These are phyloP conservation scores for Schwanniomyces occidentalis DNA, from an alignment of 805 yeast genomes.

Conservation along the genomic window DNA sequence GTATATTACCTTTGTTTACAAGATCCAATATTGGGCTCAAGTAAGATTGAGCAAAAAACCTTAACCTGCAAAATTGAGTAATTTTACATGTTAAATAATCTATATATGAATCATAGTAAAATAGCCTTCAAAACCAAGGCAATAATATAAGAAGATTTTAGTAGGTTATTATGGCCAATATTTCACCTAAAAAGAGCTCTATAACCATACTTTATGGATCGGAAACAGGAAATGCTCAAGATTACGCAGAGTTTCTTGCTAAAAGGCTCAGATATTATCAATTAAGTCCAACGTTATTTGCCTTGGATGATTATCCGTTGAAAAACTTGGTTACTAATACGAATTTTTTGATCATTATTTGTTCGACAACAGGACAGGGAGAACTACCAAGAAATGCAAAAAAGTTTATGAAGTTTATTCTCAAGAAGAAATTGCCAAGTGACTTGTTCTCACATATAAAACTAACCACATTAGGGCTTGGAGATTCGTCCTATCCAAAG, in stretches of 20 bases:
- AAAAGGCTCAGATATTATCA: conserved; percentile 55
- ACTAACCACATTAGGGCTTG: conserved; percentile 82
- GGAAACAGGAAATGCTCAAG: conserved; percentile 91
- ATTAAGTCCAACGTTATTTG: conserved; percentile 46
- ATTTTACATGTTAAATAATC: no score
- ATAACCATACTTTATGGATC: conserved; percentile 81
- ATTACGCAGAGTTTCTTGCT: conserved; percentile 68
- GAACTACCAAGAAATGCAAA: conserved; percentile 79
- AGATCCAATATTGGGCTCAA: no score
- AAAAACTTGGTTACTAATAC: conserved; percentile 51
- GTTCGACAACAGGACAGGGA: conserved; percentile 96
- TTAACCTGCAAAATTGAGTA: no score
- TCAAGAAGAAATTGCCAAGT: conserved; percentile 60
- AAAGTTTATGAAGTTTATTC: conserved; percentile 72
- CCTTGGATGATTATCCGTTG: conserved; percentile 63
- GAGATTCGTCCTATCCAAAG: conserved; percentile 88
- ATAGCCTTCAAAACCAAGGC: no score
- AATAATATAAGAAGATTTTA: neutral
- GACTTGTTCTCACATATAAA: conserved; percentile 61
- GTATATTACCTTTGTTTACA: no score
- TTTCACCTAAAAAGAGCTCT: no score
- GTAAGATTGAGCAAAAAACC: no score
- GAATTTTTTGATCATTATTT: conserved; percentile 52
- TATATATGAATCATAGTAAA: no score
- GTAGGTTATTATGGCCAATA: no score